Base-by-base conservation (phyloP, 768 basidiomycete species). In the Phanerodontia chrysosporium region DNA sequence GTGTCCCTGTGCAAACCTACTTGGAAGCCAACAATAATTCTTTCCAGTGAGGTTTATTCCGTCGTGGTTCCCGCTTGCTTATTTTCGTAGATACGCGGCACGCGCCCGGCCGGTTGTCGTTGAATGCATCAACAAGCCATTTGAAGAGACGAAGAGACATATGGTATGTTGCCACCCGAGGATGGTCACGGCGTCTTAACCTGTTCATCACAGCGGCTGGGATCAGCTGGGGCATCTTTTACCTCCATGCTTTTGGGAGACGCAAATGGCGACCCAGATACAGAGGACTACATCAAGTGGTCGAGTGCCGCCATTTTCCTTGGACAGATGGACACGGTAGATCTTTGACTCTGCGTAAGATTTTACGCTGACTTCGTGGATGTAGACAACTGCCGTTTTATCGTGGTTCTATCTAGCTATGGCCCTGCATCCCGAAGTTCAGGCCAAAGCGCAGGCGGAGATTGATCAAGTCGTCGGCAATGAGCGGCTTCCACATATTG, bases 401-500 rank as follows among this genome's bases (percentile, higher is more conserved):
- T 49, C 16, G 28, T 28, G 25, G 13, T 56, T 65, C 51, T 56
- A 63, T 35, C 49, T 65, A 14, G 65, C 65, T 0, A 64, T 66
- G 62, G 51, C 57, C 2, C 53, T 59, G 51, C 58, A 60, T 39
- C 65, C 62, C 4, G 60, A 62, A n/a, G 63, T 66, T 2, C 62
- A 64, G 45, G 45, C 32, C 36, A 62, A 59, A 29, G 65, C 65
- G 2, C 65, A 58, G 22, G 54, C 45, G 9, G 58, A 66, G 56
- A 60, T 66, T 14, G 62, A 62, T 16, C 48, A 57, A 2, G 55
- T 66, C 18, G 45, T 70, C 21, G 69, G 70, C 1, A 39, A 52
- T 0, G 55, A 59, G 46, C 65, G 68, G 18, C 57, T 70, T 2
- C 71, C 71, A 0, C 58, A 24, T 0, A 58, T 66, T 21, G 65